A percentile compares a stretch with the other conserved stretches of the same genome.
Evolutionary conservation across 2,329 filamentous ascomycete species (phyloP).

Genomic region (Tolypocladium guangdongense): DNA sequence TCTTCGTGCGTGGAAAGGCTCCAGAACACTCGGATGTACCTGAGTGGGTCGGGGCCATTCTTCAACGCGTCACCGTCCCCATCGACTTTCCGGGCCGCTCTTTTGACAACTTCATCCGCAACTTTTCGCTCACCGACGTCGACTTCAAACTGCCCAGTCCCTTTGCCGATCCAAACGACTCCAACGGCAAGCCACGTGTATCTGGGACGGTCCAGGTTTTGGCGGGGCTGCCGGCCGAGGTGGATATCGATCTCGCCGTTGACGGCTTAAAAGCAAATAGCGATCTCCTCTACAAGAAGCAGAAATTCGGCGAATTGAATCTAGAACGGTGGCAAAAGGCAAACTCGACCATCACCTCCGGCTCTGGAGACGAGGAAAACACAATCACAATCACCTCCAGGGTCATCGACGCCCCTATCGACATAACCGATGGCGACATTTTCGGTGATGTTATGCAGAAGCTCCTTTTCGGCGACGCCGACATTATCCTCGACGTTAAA

Average conservation of each 20-base stretch:
- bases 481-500: slow-evolving; percentile 62
- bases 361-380: slow-evolving; percentile 43
- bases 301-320: slow-evolving; percentile 72
- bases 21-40: slow-evolving; percentile 58
- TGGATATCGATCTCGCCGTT: slow-evolving; percentile 78
- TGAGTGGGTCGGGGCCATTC: slow-evolving; percentile 68
- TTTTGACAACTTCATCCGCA: slow-evolving; percentile 73
- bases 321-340: slow-evolving; percentile 74
- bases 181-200: slow-evolving; percentile 64
- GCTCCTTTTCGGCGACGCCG: slow-evolving; percentile 62
- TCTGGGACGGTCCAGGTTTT: slow-evolving; percentile 75
- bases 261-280: slow-evolving; percentile 64
- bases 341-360: slow-evolving; percentile 60
- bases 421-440: slow-evolving; percentile 69
- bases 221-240: slow-evolving; percentile 68
- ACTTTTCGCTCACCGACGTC: slow-evolving; percentile 77
- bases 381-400: slow-evolving; percentile 63
- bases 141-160: slow-evolving; percentile 79
- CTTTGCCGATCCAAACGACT: slow-evolving; percentile 62
- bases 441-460: slow-evolving; percentile 73
- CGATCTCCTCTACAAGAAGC: slow-evolving; percentile 67
- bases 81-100: slow-evolving; percentile 73
- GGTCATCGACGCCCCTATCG: slow-evolving; percentile 68
- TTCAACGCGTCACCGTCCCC: slow-evolving; percentile 73
- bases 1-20: slow-evolving; percentile 74